Conservation (phyloP, 441 rosid genomes). For the Aquilaria agallochum region DNA sequence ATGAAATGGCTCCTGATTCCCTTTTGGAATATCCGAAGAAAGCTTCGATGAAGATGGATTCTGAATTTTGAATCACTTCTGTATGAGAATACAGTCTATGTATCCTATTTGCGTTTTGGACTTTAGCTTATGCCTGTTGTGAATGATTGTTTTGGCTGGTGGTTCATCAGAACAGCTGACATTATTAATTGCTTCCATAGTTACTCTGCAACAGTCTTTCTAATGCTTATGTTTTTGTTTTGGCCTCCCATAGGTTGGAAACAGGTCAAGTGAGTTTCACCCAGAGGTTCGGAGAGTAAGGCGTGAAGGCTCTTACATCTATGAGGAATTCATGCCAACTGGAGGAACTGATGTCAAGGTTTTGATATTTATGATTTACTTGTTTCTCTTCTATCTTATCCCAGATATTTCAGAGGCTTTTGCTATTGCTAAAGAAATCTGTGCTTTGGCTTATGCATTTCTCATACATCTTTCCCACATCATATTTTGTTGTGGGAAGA, state of each 20-base stretch:
- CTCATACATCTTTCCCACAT: too few species aligned
- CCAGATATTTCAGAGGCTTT: not conserved
- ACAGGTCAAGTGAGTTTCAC: slow-evolving; percentile 97
- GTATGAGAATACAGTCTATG: too few species aligned
- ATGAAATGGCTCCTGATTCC: too few species aligned
- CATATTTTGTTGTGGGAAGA: not conserved
- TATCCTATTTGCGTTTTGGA: too few species aligned
- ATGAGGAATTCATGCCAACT: slow-evolving; percentile 99
- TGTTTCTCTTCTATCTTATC: not conserved
- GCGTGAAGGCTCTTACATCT: slow-evolving; percentile 98
- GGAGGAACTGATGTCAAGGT: slow-evolving; percentile 99
- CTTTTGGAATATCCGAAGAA: too few species aligned
- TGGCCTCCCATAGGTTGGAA: slow-evolving; percentile 61
- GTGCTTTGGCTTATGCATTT: too few species aligned
- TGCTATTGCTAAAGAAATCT: not conserved
- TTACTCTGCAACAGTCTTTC: not conserved
- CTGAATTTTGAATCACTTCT: too few species aligned
- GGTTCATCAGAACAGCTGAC: too few species aligned
- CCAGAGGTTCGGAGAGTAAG: slow-evolving; percentile 98
- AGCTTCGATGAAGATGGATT: too few species aligned
- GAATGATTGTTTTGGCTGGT: too few species aligned
- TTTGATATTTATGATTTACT: slow-evolving; percentile 1
- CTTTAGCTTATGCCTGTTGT: too few species aligned
- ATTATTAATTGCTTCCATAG: not conserved
- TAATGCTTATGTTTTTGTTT: not conserved